A percentile compares a stretch with the other conserved stretches of the same genome.
Evolutionary conservation across 208 protist genomes (phyloP).

Genomic region (Trypanosoma theileri): DNA sequence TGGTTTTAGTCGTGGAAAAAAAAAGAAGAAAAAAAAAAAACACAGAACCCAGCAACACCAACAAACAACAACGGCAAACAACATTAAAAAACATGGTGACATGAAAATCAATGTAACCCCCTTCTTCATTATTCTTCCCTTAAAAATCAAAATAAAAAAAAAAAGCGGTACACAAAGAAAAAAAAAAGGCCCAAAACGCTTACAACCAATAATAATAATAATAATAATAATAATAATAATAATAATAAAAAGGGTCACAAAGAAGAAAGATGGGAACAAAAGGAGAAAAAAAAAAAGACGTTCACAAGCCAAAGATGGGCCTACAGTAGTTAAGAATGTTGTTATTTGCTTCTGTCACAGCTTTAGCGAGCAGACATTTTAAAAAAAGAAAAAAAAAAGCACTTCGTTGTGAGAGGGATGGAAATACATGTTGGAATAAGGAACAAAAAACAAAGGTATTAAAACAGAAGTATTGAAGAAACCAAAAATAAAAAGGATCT

Average conservation of each 20-base stretch:
- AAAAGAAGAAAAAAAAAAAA: too few relatives aligned
- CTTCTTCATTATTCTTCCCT: too few relatives aligned
- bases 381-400: slow-evolving; percentile 11
- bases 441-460: background rate
- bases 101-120: too few relatives aligned
- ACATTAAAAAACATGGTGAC: too few relatives aligned
- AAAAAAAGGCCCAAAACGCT: too few relatives aligned
- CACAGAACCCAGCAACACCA: too few relatives aligned
- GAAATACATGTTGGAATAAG: background rate
- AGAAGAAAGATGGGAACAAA: slow-evolving; percentile 13
- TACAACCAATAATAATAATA: slow-evolving; percentile 8
- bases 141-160: background rate
- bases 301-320: background rate
- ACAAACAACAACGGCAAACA: too few relatives aligned
- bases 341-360: slow-evolving; percentile 14
- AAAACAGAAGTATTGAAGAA: too few relatives aligned
- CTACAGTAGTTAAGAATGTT: background rate
- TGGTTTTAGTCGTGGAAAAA: too few relatives aligned
- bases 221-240: slow-evolving; percentile 19
- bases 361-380: slow-evolving; percentile 5
- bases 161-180: too few relatives aligned
- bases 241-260: background rate
- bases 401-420: background rate
- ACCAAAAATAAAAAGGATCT: too few relatives aligned
- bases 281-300: slow-evolving; percentile 13